Evolutionary conservation across 345 rosid genomes (phyloP).

Genomic region (Rhodamnia argentea): DNA sequence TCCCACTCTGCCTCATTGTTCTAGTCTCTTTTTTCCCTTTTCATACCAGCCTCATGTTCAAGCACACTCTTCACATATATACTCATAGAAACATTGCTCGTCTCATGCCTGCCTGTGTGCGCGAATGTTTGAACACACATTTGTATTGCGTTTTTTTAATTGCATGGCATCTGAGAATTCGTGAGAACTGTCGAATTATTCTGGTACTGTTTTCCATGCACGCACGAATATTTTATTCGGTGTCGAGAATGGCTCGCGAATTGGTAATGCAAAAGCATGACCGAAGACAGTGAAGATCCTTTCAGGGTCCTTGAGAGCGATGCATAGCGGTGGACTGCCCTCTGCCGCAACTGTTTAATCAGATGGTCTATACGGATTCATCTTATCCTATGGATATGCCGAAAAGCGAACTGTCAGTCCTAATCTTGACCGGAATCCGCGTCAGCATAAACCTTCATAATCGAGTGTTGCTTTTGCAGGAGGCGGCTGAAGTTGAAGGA

Average conservation of each 20-base stretch:
- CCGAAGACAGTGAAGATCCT: background rate
- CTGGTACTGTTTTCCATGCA: background rate
- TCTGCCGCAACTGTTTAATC: background rate
- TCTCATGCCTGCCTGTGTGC: background rate
- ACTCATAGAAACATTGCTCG: background rate
- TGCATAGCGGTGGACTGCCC: background rate
- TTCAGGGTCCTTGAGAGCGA: background rate
- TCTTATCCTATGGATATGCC: too few relatives aligned
- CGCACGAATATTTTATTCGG: background rate
- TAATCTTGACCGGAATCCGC: background rate
- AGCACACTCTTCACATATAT: background rate
- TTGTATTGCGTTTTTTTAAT: background rate
- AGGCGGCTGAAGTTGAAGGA: background rate
- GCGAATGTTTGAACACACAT: background rate
- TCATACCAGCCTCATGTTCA: background rate
- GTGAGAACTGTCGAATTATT: background rate
- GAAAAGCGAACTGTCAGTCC: background rate
- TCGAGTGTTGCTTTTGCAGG: background rate
- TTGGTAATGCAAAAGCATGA: background rate
- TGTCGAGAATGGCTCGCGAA: background rate
- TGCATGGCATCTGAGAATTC: background rate
- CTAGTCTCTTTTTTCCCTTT: background rate
- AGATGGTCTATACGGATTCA: background rate
- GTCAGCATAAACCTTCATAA: background rate
- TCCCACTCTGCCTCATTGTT: background rate